These are phyloP conservation scores for Lipomyces starkeyi DNA, from an alignment of 805 yeast genomes.

Conservation along the genomic window DNA sequence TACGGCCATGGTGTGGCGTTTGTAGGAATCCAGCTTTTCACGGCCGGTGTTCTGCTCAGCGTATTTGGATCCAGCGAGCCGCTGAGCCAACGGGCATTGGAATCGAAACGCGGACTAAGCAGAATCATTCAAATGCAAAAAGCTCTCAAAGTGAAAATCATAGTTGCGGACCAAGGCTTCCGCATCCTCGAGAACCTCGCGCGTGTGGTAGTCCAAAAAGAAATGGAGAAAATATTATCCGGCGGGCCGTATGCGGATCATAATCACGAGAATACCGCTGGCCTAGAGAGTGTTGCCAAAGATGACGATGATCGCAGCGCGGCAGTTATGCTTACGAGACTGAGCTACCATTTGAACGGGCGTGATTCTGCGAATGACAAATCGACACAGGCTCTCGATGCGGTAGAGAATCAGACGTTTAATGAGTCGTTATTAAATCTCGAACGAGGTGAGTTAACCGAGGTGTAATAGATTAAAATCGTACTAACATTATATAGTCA, in stretches of 20 bases:
- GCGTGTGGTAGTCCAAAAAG: constrained; percentile 28
- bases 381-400: background rate
- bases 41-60: constrained; percentile 32
- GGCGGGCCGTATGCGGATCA: constrained; percentile 15
- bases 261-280: background rate
- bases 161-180: constrained; percentile 14
- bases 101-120: constrained; percentile 32
- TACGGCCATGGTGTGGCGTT: constrained; percentile 26
- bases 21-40: constrained; percentile 27
- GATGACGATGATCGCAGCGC: constrained; percentile 27
- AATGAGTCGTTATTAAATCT: constrained; percentile 2
- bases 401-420: constrained; percentile 2
- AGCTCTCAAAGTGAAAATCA: constrained; percentile 12
- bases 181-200: constrained; percentile 32
- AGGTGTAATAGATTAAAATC: background rate
- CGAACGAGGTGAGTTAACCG: constrained; percentile 12
- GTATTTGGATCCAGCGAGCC: constrained; percentile 32
- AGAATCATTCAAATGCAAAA: constrained; percentile 32
- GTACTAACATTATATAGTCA: constrained; percentile 4
- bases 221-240: constrained; percentile 31
- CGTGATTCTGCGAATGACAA: background rate
- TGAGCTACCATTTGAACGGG: constrained; percentile 12
- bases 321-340: constrained; percentile 12
- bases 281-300: background rate
- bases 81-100: constrained; percentile 30